Evolutionary conservation across 1,284 basidiomycete genomes (phyloP).

Genomic region (Stereum hirsutum): DNA sequence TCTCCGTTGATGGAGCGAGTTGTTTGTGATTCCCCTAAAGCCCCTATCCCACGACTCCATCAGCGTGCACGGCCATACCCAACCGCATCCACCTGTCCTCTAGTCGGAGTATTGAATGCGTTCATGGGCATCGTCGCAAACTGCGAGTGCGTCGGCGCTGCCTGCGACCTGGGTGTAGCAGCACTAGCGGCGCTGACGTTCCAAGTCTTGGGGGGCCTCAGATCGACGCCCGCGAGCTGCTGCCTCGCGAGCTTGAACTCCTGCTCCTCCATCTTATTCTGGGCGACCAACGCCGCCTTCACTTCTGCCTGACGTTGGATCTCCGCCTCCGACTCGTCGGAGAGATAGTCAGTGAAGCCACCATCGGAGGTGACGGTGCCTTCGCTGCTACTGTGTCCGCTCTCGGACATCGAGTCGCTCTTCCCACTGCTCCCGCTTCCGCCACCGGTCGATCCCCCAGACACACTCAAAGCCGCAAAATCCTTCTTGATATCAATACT

Average conservation of each 20-base stretch:
- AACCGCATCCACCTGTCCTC: slow-evolving; percentile 13
- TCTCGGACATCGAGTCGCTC: slow-evolving; percentile 25
- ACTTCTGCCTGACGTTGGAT: slow-evolving; percentile 74
- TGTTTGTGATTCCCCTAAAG: no score
- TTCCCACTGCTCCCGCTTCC: slow-evolving; percentile 52
- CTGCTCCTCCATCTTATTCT: slow-evolving; percentile 67
- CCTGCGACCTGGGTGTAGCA: slow-evolving; percentile 20
- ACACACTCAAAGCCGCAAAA: slow-evolving; percentile 29
- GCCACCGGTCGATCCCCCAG: slow-evolving; percentile 30
- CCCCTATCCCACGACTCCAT: no score
- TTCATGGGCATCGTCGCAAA: slow-evolving; percentile 10
- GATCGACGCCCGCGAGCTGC: slow-evolving; percentile 60
- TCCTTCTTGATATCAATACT: slow-evolving; percentile 27
- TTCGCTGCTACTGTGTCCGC: slow-evolving; percentile 30
- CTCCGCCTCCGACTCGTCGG: slow-evolving; percentile 77
- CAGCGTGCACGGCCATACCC: slow-evolving; percentile 11
- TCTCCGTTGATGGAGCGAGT: no score
- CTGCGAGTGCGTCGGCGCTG: slow-evolving; percentile 5
- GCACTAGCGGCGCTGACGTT: slow-evolving; percentile 19
- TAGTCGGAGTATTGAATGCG: slow-evolving; percentile 7
- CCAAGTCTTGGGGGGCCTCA: slow-evolving; percentile 70
- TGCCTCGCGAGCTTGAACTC: slow-evolving; percentile 72
- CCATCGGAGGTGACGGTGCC: slow-evolving; percentile 74
- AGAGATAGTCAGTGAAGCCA: slow-evolving; percentile 76
- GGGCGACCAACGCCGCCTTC: slow-evolving; percentile 62